phyloP scores from a whole-genome alignment of 1,284 basidiomycete species.

The Flammula alnicola region DNA sequence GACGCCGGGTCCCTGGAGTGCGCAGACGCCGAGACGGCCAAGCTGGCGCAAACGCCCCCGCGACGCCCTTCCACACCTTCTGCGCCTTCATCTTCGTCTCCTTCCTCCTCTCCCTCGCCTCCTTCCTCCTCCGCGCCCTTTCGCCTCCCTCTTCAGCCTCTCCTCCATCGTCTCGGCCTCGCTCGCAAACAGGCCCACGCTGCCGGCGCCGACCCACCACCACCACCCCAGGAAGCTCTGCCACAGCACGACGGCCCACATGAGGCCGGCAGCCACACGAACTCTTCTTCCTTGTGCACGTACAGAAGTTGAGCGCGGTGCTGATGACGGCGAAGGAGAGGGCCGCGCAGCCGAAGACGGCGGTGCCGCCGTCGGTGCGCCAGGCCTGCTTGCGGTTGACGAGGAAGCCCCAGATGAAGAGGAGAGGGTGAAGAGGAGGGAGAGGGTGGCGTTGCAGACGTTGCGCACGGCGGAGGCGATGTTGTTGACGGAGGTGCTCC shows the following conservation, averaged over 20 bases:
- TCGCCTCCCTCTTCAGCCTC: conserved; percentile 60
- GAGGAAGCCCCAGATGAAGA: conserved; percentile 92
- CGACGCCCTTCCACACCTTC: conserved; percentile 57
- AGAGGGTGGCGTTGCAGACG: conserved; percentile 94
- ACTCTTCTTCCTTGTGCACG: conserved; percentile 80
- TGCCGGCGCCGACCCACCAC: conserved; percentile 96
- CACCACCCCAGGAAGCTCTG: conserved; percentile 93
- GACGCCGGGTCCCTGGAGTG: not conserved
- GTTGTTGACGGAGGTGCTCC: conserved; percentile 48
- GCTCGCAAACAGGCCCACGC: conserved; percentile 58
- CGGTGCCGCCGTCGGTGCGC: conserved; percentile 95
- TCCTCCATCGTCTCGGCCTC: conserved; percentile 45
- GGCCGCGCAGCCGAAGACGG: conserved; percentile 88
- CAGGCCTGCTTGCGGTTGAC: conserved; percentile 93
- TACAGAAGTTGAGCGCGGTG: conserved; percentile 88
- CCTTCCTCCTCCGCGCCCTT: conserved; percentile 53
- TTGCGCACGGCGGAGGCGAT: conserved; percentile 86
- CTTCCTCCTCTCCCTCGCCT: conserved; percentile 45
- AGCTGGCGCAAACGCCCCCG: conserved; percentile 42
- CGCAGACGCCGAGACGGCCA: conserved; percentile 7
- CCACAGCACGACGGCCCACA: conserved; percentile 91
- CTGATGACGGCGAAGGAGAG: conserved; percentile 79
- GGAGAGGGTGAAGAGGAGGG: conserved; percentile 91
- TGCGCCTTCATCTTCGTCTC: conserved; percentile 54
- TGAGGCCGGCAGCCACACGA: conserved; percentile 86